phyloP scores from a whole-genome alignment of 768 basidiomycete species.

The Mycena latifolia region DNA sequence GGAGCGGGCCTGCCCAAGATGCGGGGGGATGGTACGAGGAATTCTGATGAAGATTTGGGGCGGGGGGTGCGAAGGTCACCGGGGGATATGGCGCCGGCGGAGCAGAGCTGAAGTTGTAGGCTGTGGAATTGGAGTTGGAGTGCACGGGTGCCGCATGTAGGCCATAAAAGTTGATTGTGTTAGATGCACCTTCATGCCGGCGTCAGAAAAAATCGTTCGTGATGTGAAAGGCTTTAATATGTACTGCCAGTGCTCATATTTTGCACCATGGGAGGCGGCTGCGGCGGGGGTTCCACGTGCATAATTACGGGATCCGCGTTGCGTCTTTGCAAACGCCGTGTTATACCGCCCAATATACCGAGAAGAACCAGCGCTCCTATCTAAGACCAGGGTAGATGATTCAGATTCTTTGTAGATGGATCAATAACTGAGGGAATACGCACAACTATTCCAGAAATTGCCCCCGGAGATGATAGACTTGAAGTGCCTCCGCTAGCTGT shows the following conservation, averaged over 20 bases:
- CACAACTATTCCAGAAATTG: slow-evolving; percentile 3
- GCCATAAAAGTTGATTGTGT: not conserved
- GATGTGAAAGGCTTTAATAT: not conserved
- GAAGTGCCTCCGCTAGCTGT: not conserved
- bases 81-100: not conserved
- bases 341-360: not conserved
- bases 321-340: not conserved
- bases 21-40: no score
- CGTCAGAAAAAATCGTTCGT: not conserved
- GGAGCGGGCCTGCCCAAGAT: no score
- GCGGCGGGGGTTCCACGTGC: slow-evolving; percentile 1
- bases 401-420: not conserved
- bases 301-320: not conserved
- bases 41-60: no score
- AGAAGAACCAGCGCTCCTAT: not conserved
- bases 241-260: slow-evolving; percentile 5
- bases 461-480: not conserved
- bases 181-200: not conserved
- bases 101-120: not conserved
- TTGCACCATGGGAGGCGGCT: not conserved
- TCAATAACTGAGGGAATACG: not conserved
- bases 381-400: not conserved
- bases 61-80: not conserved
- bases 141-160: not conserved
- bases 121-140: not conserved